Evolutionary conservation across 2,329 filamentous ascomycete species (phyloP).

Genomic region (Penicillium occitanis): DNA sequence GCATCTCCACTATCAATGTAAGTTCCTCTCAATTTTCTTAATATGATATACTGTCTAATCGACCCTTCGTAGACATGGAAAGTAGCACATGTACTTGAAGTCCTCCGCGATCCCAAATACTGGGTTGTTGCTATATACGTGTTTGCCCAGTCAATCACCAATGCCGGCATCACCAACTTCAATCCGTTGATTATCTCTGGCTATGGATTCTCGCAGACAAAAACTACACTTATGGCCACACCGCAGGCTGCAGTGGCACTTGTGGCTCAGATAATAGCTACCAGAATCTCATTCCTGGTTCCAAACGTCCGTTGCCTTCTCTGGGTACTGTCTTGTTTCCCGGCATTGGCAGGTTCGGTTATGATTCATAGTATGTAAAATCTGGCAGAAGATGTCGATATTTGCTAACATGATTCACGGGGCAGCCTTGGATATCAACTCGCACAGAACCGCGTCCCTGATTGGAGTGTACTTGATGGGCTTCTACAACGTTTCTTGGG

Average conservation of each 20-base stretch:
- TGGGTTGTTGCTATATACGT: not conserved
- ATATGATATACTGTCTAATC: too few species aligned
- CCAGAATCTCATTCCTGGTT: not conserved
- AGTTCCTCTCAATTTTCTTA: not conserved
- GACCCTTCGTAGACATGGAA: not conserved
- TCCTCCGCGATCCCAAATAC: slow-evolving; percentile 8
- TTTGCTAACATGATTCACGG: not conserved
- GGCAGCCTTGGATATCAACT: not conserved
- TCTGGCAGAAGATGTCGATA: too few species aligned
- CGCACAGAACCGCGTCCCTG: not conserved
- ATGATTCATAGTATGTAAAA: not conserved
- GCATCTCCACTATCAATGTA: slow-evolving; percentile 2
- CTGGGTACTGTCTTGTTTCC: slow-evolving; percentile 2
- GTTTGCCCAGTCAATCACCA: slow-evolving; percentile 1
- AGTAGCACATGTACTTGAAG: slow-evolving; percentile 2
- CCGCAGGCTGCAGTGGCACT: slow-evolving; percentile 2
- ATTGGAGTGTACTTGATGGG: slow-evolving; percentile 7
- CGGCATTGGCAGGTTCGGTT: slow-evolving; percentile 1
- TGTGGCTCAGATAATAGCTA: slow-evolving; percentile 3
- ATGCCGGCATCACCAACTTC: slow-evolving; percentile 12
- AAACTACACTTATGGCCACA: slow-evolving; percentile 12
- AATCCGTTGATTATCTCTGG: slow-evolving; percentile 10
- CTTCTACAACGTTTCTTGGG: slow-evolving; percentile 11
- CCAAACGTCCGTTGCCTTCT: slow-evolving; percentile 1
- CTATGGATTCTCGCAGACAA: not conserved